Conservation (phyloP, 176 grass and related monocot species). For the Alopecurus myosuroides region DNA sequence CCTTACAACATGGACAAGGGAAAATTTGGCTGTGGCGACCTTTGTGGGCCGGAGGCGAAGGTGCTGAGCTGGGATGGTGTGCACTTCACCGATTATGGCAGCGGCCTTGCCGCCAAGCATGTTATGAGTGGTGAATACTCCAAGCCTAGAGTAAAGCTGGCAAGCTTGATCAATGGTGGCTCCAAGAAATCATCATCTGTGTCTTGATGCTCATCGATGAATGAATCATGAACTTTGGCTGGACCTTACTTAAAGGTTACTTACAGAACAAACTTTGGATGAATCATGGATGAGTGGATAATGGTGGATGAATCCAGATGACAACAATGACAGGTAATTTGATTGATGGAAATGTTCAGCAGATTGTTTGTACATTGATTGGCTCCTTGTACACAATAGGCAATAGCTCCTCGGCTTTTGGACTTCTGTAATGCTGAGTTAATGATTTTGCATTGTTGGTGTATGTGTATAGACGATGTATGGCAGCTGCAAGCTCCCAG, state of each 20-base stretch:
- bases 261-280: neutral
- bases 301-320: neutral
- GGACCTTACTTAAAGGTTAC: neutral
- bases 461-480: conserved; percentile 17
- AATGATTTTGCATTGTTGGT: neutral
- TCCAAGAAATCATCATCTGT: conserved; percentile 32
- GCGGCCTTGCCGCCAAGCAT: conserved; percentile 34
- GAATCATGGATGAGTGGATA: neutral
- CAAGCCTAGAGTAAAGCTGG: conserved; percentile 44
- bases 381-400: conserved; percentile 29
- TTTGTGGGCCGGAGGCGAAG: conserved; percentile 34
- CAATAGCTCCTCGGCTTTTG: neutral
- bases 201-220: conserved; percentile 16
- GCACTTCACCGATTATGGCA: conserved; percentile 49
- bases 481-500: conserved; percentile 1
- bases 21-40: conserved; percentile 24
- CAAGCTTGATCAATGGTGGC: conserved; percentile 46
- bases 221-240: neutral
- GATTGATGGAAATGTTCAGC: neutral
- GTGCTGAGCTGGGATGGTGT: conserved; percentile 56
- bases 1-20: conserved; percentile 51
- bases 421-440: conserved; percentile 1
- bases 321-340: neutral
- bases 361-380: conserved; percentile 18
- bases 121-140: conserved; percentile 42